A percentile compares a stretch with the other conserved stretches of the same genome.
These are phyloP conservation scores for Hypomyces rosellus DNA, from an alignment of 2,329 filamentous ascomycete species.

Conservation along the genomic window DNA sequence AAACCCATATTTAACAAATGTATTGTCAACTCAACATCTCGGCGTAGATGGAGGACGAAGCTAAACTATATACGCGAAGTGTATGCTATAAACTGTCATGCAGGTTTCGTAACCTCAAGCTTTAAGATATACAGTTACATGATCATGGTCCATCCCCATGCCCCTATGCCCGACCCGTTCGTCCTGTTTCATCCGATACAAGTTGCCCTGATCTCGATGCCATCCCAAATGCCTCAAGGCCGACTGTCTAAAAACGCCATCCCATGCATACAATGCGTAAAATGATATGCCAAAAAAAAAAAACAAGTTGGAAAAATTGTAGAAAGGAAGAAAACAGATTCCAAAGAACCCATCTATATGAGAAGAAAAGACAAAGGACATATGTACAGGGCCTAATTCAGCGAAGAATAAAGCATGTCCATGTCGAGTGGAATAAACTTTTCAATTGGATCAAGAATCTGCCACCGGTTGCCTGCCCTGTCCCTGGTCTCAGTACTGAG, in stretches of 20 bases:
- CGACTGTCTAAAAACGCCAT: constrained; percentile 12
- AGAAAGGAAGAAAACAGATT: neutral
- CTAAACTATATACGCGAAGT: constrained; percentile 4
- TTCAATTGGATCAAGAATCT: constrained; percentile 30
- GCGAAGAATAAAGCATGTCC: constrained; percentile 30
- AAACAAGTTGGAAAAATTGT: neutral
- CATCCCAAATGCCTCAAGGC: constrained; percentile 14
- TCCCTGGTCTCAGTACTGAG: constrained; percentile 20
- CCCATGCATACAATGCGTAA: constrained; percentile 11
- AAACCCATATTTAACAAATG: neutral
- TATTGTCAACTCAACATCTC: neutral
- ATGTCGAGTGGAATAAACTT: constrained; percentile 30
- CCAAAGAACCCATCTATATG: neutral
- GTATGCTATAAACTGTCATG: constrained; percentile 1
- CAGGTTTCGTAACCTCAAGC: constrained; percentile 2
- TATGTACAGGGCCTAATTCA: constrained; percentile 10
- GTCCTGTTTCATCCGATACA: constrained; percentile 11
- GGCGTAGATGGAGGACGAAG: neutral
- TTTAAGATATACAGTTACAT: constrained; percentile 4
- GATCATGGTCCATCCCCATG: constrained; percentile 1
- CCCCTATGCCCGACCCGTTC: constrained; percentile 9
- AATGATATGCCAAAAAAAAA: neutral
- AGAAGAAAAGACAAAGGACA: neutral
- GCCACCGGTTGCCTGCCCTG: constrained; percentile 27
- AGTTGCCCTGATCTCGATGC: constrained; percentile 13